A percentile compares a stretch with the other conserved stretches of the same genome.
These are phyloP conservation scores for Juncus inflexus DNA, from an alignment of 176 grass and related monocot genomes.

Conservation along the genomic window DNA sequence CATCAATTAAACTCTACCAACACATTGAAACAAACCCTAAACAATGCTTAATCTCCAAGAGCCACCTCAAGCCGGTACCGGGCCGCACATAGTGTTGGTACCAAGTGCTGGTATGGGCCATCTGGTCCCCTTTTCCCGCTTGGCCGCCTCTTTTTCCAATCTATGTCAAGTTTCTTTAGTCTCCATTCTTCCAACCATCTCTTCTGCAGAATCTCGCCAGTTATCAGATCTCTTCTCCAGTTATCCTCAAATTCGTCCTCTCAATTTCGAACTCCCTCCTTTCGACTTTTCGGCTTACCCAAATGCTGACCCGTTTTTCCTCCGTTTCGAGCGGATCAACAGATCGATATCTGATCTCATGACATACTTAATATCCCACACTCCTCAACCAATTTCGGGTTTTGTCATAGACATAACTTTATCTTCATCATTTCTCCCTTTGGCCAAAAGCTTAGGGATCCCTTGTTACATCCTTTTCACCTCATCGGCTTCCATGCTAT, in stretches of 20 bases:
- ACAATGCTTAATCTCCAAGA: too few species aligned
- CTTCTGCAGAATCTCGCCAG: constrained; percentile 45
- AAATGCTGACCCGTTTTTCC: constrained; percentile 56
- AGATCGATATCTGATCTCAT: constrained; percentile 45
- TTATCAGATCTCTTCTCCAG: constrained; percentile 30
- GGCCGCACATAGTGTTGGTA: constrained; percentile 53
- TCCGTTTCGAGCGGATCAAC: constrained; percentile 51
- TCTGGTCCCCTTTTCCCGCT: constrained; percentile 56
- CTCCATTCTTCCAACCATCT: constrained; percentile 49
- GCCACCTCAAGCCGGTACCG: background rate
- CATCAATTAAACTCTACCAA: too few species aligned
- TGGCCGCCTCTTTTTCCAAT: constrained; percentile 37
- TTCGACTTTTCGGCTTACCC: constrained; percentile 43
- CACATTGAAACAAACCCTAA: too few species aligned
- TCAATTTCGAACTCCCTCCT: constrained; percentile 41
- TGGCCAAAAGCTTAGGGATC: constrained; percentile 27
- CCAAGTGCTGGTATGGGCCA: constrained; percentile 83
- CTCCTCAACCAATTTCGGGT: constrained; percentile 28
- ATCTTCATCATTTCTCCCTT: constrained; percentile 29
- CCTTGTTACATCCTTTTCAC: constrained; percentile 64
- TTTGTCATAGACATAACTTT: constrained; percentile 48
- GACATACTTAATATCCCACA: constrained; percentile 25
- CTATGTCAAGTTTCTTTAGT: constrained; percentile 54
- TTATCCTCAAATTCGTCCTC: constrained; percentile 29
- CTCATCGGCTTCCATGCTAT: constrained; percentile 55